Percentiles rank a stretch among this genome's conserved stretches.
Conservation (phyloP, 208 protist species). For the Trypanosoma rangeli region DNA sequence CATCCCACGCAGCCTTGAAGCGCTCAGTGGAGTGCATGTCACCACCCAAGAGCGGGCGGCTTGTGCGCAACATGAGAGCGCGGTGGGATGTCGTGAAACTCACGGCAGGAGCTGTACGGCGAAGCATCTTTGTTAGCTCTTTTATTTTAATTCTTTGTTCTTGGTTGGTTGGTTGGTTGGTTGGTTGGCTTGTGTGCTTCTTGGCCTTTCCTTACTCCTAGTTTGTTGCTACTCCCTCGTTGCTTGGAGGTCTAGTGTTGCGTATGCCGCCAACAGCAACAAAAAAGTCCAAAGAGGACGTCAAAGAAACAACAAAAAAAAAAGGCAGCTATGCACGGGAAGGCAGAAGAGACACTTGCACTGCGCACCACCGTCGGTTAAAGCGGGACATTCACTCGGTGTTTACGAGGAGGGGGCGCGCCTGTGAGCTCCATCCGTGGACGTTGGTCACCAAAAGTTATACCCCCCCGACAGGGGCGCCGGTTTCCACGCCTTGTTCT, state of each 20-base stretch:
- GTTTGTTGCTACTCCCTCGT: background rate
- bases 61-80: conserved; percentile 68
- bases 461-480: conserved; percentile 33
- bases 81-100: conserved; percentile 81
- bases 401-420: too few relatives aligned
- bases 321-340: too few relatives aligned
- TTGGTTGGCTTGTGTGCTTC: background rate
- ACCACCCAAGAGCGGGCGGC: conserved; percentile 59
- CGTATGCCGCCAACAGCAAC: background rate
- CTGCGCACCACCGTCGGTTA: background rate
- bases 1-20: conserved; percentile 86
- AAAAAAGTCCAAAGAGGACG: too few relatives aligned
- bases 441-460: conserved; percentile 37
- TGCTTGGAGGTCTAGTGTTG: too few relatives aligned
- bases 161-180: background rate
- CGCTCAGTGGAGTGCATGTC: conserved; percentile 83
- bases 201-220: conserved; percentile 1
- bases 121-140: conserved; percentile 44
- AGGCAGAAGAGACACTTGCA: background rate
- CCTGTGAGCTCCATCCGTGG: background rate
- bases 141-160: conserved; percentile 15
- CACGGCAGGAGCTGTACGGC: conserved; percentile 72
- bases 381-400: too few relatives aligned
- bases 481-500: conserved; percentile 63
- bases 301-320: too few relatives aligned